These are phyloP conservation scores for Vararia minispora DNA, from an alignment of 768 basidiomycete genomes.

Conservation along the genomic window DNA sequence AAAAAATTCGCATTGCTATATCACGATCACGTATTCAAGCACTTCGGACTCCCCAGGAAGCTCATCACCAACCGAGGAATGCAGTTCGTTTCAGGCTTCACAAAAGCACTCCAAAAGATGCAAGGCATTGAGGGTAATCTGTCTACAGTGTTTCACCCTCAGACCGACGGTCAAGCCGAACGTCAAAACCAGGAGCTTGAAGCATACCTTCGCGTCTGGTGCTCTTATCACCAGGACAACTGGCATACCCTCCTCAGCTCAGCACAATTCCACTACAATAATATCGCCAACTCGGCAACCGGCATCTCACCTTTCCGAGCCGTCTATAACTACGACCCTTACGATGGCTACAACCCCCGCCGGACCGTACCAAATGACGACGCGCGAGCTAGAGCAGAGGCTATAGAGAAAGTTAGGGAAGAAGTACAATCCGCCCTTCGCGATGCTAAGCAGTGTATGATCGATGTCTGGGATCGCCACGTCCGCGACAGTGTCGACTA, in stretches of 20 bases:
- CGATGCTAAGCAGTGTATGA: too few relatives aligned
- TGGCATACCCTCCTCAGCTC: constrained; percentile 18
- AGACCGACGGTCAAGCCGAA: constrained; percentile 27
- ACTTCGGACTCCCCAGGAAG: constrained; percentile 4
- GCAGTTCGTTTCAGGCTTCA: constrained; percentile 10
- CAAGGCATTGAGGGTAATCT: constrained; percentile 13
- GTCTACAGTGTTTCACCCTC: constrained; percentile 24
- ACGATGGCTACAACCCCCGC: too few relatives aligned
- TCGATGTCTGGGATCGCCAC: too few relatives aligned
- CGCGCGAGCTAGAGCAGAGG: too few relatives aligned
- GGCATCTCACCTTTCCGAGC: constrained; percentile 19
- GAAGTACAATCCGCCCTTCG: too few relatives aligned
- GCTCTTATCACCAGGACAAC: constrained; percentile 16
- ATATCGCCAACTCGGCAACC: constrained; percentile 15
- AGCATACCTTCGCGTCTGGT: constrained; percentile 19
- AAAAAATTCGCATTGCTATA: constrained; percentile 12
- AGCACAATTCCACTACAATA: constrained; percentile 24
- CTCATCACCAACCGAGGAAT: constrained; percentile 9
- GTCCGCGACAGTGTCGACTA: too few relatives aligned
- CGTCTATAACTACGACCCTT: too few relatives aligned
- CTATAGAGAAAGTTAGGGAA: too few relatives aligned
- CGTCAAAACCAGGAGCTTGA: constrained; percentile 23
- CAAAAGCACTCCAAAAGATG: constrained; percentile 5
- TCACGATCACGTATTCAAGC: constrained; percentile 7
- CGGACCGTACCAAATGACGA: too few relatives aligned